A percentile compares a stretch with the other conserved stretches of the same genome.
Conservation (phyloP, 139 green algal genomes). For the Zygnema cylindricum region DNA sequence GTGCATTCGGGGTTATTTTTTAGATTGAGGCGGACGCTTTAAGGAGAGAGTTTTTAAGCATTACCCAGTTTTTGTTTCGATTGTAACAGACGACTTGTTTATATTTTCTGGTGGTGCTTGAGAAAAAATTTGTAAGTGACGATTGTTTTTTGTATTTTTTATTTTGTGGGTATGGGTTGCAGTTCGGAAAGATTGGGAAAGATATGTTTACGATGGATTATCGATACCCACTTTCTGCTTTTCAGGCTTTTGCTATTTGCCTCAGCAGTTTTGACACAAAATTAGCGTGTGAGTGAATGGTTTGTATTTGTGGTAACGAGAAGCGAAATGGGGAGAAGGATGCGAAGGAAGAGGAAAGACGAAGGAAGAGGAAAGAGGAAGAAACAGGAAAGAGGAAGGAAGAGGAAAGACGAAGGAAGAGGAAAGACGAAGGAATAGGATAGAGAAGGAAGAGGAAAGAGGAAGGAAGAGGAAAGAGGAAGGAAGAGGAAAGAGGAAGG, state of each 20-base stretch:
- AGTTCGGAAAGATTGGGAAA: not conserved
- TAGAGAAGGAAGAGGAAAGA: not conserved
- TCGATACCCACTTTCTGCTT: not conserved
- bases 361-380: not conserved
- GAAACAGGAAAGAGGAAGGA: not conserved
- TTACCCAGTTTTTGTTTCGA: too few relatives aligned
- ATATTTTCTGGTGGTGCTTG: too few relatives aligned
- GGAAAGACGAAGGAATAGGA: not conserved
- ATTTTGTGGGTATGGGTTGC: not conserved
- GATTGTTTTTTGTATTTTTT: too few relatives aligned
- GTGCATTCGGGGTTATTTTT: too few relatives aligned
- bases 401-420: not conserved
- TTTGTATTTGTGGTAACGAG: not conserved
- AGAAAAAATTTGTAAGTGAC: too few relatives aligned
- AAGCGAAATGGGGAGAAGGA: not conserved
- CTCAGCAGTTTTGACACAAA: conserved; percentile 93
- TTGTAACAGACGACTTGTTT: too few relatives aligned
- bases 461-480: not conserved
- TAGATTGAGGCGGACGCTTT: too few relatives aligned
- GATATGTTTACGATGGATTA: not conserved
- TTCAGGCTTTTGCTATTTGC: conserved; percentile 82
- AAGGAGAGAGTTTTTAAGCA: too few relatives aligned
- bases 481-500: not conserved
- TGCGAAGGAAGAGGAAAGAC: not conserved
- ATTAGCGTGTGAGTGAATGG: conserved; percentile 70